These are phyloP conservation scores for Xylaria sp. DNA, from an alignment of 2,329 filamentous ascomycete genomes.

Conservation along the genomic window DNA sequence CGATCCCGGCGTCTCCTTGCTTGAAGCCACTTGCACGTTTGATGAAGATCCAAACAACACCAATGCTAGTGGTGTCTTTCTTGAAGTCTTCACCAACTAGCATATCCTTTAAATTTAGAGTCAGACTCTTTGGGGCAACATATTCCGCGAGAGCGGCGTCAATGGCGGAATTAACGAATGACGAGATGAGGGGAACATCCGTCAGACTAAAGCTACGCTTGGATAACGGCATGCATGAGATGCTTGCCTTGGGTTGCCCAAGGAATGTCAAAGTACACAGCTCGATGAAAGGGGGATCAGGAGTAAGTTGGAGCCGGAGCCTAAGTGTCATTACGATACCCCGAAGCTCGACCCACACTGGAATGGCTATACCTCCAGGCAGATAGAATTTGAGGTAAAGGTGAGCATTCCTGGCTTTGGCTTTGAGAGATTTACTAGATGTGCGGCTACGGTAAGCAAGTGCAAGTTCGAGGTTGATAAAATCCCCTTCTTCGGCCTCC, in stretches of 20 bases:
- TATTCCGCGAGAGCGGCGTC: constrained; percentile 77
- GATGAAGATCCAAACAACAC: constrained; percentile 70
- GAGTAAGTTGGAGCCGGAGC: constrained; percentile 72
- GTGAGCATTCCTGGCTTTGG: constrained; percentile 74
- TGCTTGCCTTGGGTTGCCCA: constrained; percentile 73
- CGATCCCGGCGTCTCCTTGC: constrained; percentile 68
- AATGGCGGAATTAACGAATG: constrained; percentile 76
- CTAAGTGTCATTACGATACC: constrained; percentile 75
- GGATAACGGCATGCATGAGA: constrained; percentile 73
- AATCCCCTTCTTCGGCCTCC: constrained; percentile 78
- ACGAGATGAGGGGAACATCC: constrained; percentile 75
- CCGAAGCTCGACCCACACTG: constrained; percentile 77
- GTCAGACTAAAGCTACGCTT: constrained; percentile 74
- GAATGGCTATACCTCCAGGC: constrained; percentile 56
- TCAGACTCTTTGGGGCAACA: constrained; percentile 76
- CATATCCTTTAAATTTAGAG: constrained; percentile 77
- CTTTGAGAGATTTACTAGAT: constrained; percentile 62
- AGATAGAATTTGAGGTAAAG: constrained; percentile 75
- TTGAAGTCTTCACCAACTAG: constrained; percentile 79
- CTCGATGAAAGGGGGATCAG: constrained; percentile 79
- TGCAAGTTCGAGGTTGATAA: constrained; percentile 76
- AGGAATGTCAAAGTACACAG: constrained; percentile 76
- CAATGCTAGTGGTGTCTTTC: constrained; percentile 70
- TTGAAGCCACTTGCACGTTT: constrained; percentile 73
- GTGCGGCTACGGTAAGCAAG: constrained; percentile 73